phyloP scores from a whole-genome alignment of 805 yeast genomes.

The Sugiyamaella smithiae region DNA sequence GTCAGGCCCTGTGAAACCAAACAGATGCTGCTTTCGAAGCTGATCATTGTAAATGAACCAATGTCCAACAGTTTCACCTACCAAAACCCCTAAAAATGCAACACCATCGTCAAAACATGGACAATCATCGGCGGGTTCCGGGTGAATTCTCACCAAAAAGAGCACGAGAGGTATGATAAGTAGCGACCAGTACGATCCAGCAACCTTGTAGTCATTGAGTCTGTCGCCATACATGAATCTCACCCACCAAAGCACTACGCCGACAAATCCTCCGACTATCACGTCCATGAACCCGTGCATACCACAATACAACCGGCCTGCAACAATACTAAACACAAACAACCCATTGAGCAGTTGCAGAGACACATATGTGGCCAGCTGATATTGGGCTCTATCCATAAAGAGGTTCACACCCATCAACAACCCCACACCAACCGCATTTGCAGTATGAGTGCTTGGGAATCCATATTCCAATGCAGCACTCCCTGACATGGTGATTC shows the following conservation, averaged over 20 bases:
- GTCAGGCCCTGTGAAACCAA: conserved; percentile 9
- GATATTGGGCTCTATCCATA: conserved; percentile 4
- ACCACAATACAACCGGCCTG: conserved; percentile 90
- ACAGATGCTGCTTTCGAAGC: conserved; percentile 20
- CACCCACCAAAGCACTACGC: conserved; percentile 49
- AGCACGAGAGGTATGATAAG: conserved; percentile 33
- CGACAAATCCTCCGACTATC: conserved; percentile 60
- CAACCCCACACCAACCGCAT: conserved; percentile 79
- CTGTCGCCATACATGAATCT: conserved; percentile 41
- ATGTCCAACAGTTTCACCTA: conserved; percentile 68
- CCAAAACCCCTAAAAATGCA: conserved; percentile 83
- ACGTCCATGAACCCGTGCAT: conserved; percentile 94
- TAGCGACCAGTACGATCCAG: conserved; percentile 10
- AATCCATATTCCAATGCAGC: conserved; percentile 94
- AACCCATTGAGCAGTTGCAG: conserved; percentile 25
- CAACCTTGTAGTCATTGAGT: conserved; percentile 48
- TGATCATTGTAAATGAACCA: conserved; percentile 37
- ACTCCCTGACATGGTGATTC: conserved; percentile 87
- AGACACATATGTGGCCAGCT: conserved; percentile 2
- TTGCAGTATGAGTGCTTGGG: conserved; percentile 92
- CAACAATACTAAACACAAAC: conserved; percentile 62
- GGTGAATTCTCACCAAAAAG: conserved; percentile 62
- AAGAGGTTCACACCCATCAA: conserved; percentile 36
- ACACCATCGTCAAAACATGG: conserved; percentile 96
- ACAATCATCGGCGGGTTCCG: conserved; percentile 86